phyloP scores from a whole-genome alignment of 495 filamentous ascomycete genomes.

The Thermothielavioides terrestris region DNA sequence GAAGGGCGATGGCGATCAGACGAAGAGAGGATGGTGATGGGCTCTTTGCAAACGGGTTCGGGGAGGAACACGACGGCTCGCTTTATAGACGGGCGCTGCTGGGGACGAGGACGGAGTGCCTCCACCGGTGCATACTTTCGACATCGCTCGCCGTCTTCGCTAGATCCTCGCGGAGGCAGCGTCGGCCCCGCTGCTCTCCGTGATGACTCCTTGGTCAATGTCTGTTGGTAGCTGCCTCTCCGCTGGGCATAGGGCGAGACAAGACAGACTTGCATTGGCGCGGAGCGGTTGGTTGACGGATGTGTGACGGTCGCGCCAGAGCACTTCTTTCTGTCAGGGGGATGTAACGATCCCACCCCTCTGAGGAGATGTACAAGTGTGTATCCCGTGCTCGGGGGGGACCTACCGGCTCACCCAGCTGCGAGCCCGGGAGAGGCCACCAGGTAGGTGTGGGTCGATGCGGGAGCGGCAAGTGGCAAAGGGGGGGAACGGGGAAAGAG shows the following conservation, averaged over 20 bases:
- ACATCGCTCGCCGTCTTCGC: not conserved
- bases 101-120: not conserved
- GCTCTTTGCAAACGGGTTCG: not conserved
- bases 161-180: not conserved
- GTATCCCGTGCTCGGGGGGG: slow-evolving; percentile 4
- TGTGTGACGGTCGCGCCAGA: slow-evolving; percentile 4
- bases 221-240: slow-evolving; percentile 3
- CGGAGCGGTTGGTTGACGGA: slow-evolving; percentile 1
- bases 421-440: not conserved
- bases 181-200: not conserved
- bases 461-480: slow-evolving; percentile 4
- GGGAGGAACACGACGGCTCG: not conserved
- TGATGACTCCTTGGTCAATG: not conserved
- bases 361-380: not conserved
- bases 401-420: not conserved
- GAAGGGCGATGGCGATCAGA: too few species aligned
- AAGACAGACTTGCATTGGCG: not conserved
- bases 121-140: not conserved
- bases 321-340: not conserved
- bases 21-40: too few species aligned
- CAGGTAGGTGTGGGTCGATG: slow-evolving; percentile 5
- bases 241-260: not conserved
- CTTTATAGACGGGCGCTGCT: slow-evolving; percentile 1
- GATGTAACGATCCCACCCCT: slow-evolving; percentile 3
- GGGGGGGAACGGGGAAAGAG: not conserved